Conservation (phyloP, 31 red algal genomes). For the Bonnemaisonia californica region DNA sequence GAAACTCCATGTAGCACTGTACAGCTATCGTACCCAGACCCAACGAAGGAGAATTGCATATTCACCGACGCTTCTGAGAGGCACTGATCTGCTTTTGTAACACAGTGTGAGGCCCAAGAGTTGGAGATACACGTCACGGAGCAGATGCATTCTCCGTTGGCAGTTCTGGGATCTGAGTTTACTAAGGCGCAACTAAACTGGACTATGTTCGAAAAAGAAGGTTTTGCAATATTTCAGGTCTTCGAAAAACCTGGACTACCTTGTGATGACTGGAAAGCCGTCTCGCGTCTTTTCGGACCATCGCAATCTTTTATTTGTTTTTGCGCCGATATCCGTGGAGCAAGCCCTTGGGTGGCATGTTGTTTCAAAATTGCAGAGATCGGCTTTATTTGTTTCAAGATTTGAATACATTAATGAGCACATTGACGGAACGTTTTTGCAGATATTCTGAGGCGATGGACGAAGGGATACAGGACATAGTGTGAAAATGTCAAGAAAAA, state of each 20-base stretch:
- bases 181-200: conserved; percentile 15
- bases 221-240: conserved; percentile 12
- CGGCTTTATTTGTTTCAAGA: background rate
- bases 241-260: background rate
- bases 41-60: conserved; percentile 22
- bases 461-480: background rate
- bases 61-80: conserved; percentile 43
- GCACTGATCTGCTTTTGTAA: conserved; percentile 33
- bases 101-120: conserved; percentile 10
- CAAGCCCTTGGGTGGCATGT: background rate
- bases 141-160: conserved; percentile 31
- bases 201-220: conserved; percentile 26
- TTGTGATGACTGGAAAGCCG: background rate
- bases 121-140: background rate
- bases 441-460: background rate
- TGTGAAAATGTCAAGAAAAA: background rate
- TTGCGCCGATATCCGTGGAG: background rate
- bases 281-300: background rate
- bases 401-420: conserved; percentile 2
- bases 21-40: conserved; percentile 6
- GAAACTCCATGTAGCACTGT: conserved; percentile 14
- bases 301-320: conserved; percentile 1
- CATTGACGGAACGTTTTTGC: background rate
- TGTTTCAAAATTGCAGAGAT: conserved; percentile 1
- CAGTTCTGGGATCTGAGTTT: conserved; percentile 5